These are phyloP conservation scores for Solanum bulbocastanum DNA, from an alignment of 257 asterid species.

Conservation along the genomic window DNA sequence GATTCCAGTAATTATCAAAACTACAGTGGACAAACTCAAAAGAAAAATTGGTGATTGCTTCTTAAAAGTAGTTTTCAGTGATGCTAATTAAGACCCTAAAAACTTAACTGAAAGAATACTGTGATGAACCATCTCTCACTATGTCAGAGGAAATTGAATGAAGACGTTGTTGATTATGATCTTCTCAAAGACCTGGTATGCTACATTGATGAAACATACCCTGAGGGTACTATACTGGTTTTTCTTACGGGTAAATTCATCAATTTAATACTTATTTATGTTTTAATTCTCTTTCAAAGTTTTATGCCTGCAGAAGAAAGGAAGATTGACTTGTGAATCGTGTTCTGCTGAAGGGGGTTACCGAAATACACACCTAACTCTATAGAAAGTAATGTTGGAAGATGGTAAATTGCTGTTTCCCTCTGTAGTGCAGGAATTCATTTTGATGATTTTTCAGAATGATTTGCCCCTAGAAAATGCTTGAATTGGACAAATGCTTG, in stretches of 20 bases:
- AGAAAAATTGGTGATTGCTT: slow-evolving; percentile 52
- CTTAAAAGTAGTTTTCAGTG: background rate
- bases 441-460: background rate
- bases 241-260: slow-evolving; percentile 66
- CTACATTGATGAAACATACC: slow-evolving; percentile 66
- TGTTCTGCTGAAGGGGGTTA: slow-evolving; percentile 59
- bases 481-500: background rate
- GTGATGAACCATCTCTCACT: slow-evolving; percentile 5
- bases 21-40: slow-evolving; percentile 66
- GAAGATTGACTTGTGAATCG: slow-evolving; percentile 1
- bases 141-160: slow-evolving; percentile 69
- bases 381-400: slow-evolving; percentile 19
- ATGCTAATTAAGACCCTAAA: background rate
- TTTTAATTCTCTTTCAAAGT: background rate
- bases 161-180: slow-evolving; percentile 85
- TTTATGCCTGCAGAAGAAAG: background rate
- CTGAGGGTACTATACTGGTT: slow-evolving; percentile 72
- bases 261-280: background rate
- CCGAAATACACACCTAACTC: slow-evolving; percentile 63
- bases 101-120: background rate
- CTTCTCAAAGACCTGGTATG: slow-evolving; percentile 87
- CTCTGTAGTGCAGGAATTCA: background rate
- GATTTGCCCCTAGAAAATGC: background rate
- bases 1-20: slow-evolving; percentile 38
- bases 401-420: background rate